Base-by-base conservation (phyloP, 352 stramenopile species). In the Phytophthora pseudosyringae region DNA sequence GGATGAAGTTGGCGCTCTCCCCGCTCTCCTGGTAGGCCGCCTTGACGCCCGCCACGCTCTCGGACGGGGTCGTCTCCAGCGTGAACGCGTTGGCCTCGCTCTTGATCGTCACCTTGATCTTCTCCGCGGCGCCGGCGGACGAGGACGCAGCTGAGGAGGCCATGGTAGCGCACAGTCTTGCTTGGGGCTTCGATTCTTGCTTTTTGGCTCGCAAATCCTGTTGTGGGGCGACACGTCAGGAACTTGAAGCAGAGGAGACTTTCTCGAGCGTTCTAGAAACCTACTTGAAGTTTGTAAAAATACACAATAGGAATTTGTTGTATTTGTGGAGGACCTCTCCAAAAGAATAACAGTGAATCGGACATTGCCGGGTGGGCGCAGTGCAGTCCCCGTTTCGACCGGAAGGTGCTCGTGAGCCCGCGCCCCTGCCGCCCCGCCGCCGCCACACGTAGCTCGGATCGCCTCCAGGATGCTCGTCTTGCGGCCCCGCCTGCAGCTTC, bases 11-110 rank as follows among this genome's bases (percentile, higher is more conserved):
- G 12, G 81, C 70, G 40, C 80, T 80, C 67, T 91, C 87, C 39
- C 78, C 75, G 64, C 73, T 89, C 41, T 92, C 86, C 52, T 93
- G 83, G 65, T 95, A 95, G 48, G 76, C 74, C 13, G 88, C 86
- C 77, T 95, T 95, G 60, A 95, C 81, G 49, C 81, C 84, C 6
- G 88, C 88, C 60, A 95, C 81, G 48, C 70, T 92, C 60, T 94
- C 88, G 31, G 78, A 71, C 21, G 83, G 83, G 16, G 71, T 69
- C 49, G 87, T 91, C 36, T 95, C 81, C 18, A 94, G 69, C 59
- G 68, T 71, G 50, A 95, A 85, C 25, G 86, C 67, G 50, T 80
- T 77, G 21, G 64, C 60, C 54, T 95, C 88, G 69, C 85, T 94
- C 80, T 93, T 94, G 54, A 95, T 84, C 28, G 74, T 87, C 49